Conservation (phyloP, 225 moss, liverwort and hornwort genomes). For the Polytrichum formosum region DNA sequence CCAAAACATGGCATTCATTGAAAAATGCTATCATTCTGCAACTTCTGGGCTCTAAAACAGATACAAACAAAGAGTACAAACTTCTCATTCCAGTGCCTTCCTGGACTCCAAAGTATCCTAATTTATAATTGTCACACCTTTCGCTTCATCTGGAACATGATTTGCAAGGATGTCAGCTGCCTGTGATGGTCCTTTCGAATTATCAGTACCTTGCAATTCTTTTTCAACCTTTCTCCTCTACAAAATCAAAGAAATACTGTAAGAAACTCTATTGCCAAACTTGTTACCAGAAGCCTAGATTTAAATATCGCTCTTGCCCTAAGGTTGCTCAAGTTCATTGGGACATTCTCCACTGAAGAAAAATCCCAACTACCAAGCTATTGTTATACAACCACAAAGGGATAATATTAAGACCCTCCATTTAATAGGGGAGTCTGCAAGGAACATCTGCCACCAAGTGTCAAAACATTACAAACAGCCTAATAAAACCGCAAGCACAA, state of each 20-base stretch:
- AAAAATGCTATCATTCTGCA: no score
- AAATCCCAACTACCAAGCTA: not conserved
- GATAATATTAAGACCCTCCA: not conserved
- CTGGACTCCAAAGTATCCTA: not conserved
- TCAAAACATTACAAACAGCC: no score
- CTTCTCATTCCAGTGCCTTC: no score
- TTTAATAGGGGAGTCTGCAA: not conserved
- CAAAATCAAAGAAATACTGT: not conserved
- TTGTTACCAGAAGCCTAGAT: not conserved
- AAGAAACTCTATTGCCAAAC: not conserved
- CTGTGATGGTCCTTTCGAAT: constrained; percentile 16
- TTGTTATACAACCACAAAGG: no score
- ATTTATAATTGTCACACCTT: constrained; percentile 21
- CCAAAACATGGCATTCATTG: no score
- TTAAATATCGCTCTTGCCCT: not conserved
- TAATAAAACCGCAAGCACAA: no score
- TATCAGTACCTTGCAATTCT: constrained; percentile 18
- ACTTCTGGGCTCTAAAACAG: no score
- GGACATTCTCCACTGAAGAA: not conserved
- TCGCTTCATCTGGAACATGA: constrained; percentile 27
- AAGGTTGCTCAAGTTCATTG: not conserved
- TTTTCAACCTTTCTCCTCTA: constrained; percentile 53
- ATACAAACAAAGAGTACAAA: no score
- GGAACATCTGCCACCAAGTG: no score
- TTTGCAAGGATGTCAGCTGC: constrained; percentile 30